Base-by-base conservation (phyloP, 169 alveolate species). In the Babesia microti region DNA sequence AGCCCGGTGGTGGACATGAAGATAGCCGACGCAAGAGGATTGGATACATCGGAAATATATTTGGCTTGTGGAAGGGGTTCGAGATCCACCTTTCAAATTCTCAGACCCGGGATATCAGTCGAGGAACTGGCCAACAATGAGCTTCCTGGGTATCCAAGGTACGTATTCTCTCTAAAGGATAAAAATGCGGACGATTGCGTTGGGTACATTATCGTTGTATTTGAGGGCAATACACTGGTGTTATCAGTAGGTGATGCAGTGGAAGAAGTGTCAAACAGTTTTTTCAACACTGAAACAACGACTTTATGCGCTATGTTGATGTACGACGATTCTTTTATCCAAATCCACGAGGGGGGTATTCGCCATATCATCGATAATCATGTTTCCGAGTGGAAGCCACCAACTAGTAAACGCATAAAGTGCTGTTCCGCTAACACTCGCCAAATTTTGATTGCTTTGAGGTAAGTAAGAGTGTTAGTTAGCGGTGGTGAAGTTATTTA, bases 71-170 rank as follows among this genome's bases (percentile, higher is more conserved):
- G 99, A 11, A 87, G 94, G 51, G 97, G 98, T 26, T 89, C 94
- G 4, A 83, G 97, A 49, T 83, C 97, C 27, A 69, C 93, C 39
- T 60, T 97, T 47, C 82, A 97, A 49, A 79, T 92, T 1, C 59
- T 95, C 54, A 87, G 96, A 51, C 96, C 91, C 51, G 98, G 99
- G n/a, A 66, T 95, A 36, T 82, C 88, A 39, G 93, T 92, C 26
- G 93, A 85, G 59, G 97, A 93, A 73, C 61, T 93, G 65, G 98
- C 97, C 3, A 91, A 69, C 50, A 78, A 88, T 41, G 93, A 86
- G 54, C 81, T 96, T 41, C 99, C 99, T 4, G 97, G 94, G 0
- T 79, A 86, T 36, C 99, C 99, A 7, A 69, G 85, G 37, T 93
- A 90, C 24, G 89, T 97, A 15, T 94, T 96, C 95, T 82, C 97